A percentile compares a stretch with the other conserved stretches of the same genome.
phyloP scores from a whole-genome alignment of 1,284 basidiomycete species.

The Sanghuangporus sanghuang region DNA sequence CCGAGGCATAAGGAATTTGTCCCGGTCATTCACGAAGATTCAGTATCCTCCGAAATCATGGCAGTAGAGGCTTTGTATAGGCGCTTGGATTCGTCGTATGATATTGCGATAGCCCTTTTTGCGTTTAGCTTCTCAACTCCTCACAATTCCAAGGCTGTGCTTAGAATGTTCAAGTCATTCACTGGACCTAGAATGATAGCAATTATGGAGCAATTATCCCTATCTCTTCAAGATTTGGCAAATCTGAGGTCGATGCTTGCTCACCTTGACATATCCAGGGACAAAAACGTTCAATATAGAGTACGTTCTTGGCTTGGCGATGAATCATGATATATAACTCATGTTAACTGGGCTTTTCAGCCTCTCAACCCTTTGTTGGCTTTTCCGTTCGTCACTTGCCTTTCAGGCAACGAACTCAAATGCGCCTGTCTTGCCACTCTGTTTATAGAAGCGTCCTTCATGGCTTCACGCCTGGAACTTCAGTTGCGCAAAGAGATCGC shows the following conservation, averaged over 20 bases:
- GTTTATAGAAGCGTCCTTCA: neutral
- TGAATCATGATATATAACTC: neutral
- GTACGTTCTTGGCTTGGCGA: neutral
- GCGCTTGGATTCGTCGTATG: neutral
- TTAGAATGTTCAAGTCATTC: neutral
- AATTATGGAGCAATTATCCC: neutral
- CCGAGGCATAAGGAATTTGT: neutral
- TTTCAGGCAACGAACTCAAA: neutral
- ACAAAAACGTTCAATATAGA: neutral
- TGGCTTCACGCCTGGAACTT: neutral
- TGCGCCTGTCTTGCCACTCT: neutral
- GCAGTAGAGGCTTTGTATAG: neutral
- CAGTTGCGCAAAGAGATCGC: neutral
- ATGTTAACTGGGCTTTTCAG: slow-evolving; percentile 2
- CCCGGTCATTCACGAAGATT: neutral
- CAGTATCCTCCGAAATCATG: neutral
- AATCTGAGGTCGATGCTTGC: neutral
- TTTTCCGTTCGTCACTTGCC: neutral
- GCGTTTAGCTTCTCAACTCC: neutral
- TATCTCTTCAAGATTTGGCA: neutral
- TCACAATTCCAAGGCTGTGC: neutral
- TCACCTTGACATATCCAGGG: neutral
- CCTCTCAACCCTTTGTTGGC: neutral
- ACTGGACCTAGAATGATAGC: neutral
- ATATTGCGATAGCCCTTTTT: neutral